These are phyloP conservation scores for Epithele typhae DNA, from an alignment of 768 basidiomycete species.

Conservation along the genomic window DNA sequence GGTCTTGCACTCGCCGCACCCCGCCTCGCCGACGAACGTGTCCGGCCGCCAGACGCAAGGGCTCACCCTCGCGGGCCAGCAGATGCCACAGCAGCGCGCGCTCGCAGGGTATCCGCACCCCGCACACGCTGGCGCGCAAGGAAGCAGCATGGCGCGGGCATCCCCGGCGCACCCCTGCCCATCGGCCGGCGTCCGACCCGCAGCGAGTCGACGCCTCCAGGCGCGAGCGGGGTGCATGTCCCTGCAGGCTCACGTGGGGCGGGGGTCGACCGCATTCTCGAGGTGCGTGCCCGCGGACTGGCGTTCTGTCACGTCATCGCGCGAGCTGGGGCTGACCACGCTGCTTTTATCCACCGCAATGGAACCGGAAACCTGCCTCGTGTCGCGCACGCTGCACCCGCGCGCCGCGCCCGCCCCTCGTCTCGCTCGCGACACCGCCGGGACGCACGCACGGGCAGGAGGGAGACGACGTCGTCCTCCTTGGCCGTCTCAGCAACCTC, in stretches of 20 bases:
- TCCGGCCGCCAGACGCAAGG: no score
- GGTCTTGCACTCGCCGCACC: no score
- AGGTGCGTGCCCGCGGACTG: slow-evolving; percentile 6
- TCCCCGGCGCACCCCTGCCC: no score
- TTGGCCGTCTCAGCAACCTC: slow-evolving; percentile 1
- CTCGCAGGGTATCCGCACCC: no score
- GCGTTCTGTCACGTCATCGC: slow-evolving; percentile 5
- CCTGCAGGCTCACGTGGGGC: slow-evolving; percentile 12
- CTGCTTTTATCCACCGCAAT: background rate
- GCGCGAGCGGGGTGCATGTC: background rate
- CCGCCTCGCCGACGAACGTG: no score
- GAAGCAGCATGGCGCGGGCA: no score
- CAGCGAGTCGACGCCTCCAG: slow-evolving; percentile 7
- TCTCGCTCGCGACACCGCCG: background rate
- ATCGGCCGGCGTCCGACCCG: background rate
- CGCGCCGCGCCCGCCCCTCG: background rate
- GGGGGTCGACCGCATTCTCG: slow-evolving; percentile 12
- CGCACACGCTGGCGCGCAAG: no score
- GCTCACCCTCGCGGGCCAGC: no score
- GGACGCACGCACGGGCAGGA: slow-evolving; percentile 4
- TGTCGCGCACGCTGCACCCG: background rate
- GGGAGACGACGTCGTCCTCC: slow-evolving; percentile 16
- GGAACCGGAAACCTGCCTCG: no score
- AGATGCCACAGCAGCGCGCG: no score
- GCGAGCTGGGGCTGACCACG: slow-evolving; percentile 6